Conservation (phyloP, 768 basidiomycete species). For the Auriscalpium orientale region DNA sequence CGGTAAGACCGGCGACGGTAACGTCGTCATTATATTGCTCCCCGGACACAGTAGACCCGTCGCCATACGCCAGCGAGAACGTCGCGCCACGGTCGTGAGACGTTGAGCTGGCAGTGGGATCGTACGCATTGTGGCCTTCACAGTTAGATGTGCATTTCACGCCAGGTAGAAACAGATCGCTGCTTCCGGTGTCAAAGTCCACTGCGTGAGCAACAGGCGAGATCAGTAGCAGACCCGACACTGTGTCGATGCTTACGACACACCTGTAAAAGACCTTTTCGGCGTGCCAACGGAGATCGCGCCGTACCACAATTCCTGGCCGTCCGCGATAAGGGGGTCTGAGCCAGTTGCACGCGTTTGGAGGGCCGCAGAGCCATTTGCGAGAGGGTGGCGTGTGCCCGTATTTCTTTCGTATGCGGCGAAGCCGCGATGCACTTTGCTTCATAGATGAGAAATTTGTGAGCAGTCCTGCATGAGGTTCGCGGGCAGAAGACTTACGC, state of each 20-base stretch:
- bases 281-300: conserved; percentile 41
- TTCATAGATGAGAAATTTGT: conserved; percentile 30
- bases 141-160: conserved; percentile 24
- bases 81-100: conserved; percentile 18
- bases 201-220: conserved; percentile 21
- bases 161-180: conserved; percentile 29
- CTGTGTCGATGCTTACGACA: background rate
- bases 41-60: conserved; percentile 32
- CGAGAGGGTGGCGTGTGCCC: conserved; percentile 31
- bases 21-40: conserved; percentile 36
- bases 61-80: conserved; percentile 31
- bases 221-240: conserved; percentile 4
- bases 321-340: conserved; percentile 29
- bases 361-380: background rate
- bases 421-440: conserved; percentile 33
- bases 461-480: no score
- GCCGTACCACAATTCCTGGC: conserved; percentile 37
- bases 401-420: conserved; percentile 38
- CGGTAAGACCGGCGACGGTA: conserved; percentile 27
- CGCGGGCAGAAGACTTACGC: background rate
- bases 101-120: background rate
- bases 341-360: conserved; percentile 23
- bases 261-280: conserved; percentile 34
- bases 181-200: conserved; percentile 36
- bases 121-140: conserved; percentile 5